Conservation (phyloP, 371 early-diverging fungal species). For the Actinomortierella ambigua region DNA sequence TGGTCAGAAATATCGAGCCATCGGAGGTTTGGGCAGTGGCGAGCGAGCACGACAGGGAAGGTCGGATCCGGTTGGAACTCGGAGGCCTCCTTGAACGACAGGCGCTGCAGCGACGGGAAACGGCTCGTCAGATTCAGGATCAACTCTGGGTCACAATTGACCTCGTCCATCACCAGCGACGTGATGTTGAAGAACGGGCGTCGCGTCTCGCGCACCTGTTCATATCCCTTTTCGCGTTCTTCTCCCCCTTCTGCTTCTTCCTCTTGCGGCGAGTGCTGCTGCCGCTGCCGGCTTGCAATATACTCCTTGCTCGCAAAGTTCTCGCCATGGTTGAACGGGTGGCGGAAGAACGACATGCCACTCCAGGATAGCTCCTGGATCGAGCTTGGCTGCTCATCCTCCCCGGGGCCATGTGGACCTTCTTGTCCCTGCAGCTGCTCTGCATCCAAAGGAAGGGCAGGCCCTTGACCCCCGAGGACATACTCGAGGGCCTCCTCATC, state of each 20-base stretch:
- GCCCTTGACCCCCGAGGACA: too few relatives aligned
- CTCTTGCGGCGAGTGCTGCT: too few relatives aligned
- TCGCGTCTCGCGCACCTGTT: constrained; percentile 6
- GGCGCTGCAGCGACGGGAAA: constrained; percentile 16
- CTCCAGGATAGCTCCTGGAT: constrained; percentile 22
- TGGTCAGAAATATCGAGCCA: constrained; percentile 18
- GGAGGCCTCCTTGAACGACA: constrained; percentile 12
- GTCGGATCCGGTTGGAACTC: constrained; percentile 12
- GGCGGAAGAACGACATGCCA: constrained; percentile 8
- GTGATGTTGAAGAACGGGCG: constrained; percentile 15
- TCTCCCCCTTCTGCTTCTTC: not conserved
- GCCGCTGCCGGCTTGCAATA: too few relatives aligned
- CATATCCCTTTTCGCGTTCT: constrained; percentile 1
- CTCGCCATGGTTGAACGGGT: constrained; percentile 24
- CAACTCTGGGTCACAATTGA: constrained; percentile 19
- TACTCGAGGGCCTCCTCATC: too few relatives aligned
- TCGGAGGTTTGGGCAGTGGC: constrained; percentile 22
- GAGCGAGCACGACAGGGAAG: constrained; percentile 14
- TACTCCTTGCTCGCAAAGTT: constrained; percentile 13
- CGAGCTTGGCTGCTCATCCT: constrained; percentile 8
- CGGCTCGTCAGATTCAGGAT: constrained; percentile 24
- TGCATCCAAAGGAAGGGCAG: too few relatives aligned
- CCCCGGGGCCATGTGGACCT: constrained; percentile 8
- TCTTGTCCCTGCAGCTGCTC: too few relatives aligned
- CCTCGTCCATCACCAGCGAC: constrained; percentile 19